Base-by-base conservation (phyloP, 2,329 filamentous ascomycete species). In the Magnaporthiopsis rhizophila region DNA sequence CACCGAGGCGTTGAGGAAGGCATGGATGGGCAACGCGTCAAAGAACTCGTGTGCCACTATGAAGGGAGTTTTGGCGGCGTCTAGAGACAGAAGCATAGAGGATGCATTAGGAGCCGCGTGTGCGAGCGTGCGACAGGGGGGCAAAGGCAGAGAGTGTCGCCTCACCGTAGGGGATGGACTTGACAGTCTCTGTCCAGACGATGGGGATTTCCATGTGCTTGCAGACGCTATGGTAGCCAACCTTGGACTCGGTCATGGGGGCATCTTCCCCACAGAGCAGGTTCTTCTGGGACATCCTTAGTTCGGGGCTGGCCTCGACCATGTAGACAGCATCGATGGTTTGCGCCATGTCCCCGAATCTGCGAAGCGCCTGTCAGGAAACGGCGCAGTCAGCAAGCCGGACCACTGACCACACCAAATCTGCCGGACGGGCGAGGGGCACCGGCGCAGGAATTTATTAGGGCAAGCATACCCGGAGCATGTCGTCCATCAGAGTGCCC, bases 41-140 rank as follows among this genome's bases (percentile, higher is more conserved):
- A 99, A 99, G 81, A 99, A 98, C 74, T 99, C 95, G 74, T 99
- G 95, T 5, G 95, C 95, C 61, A 98, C 86, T 66, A 99, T 96
- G 75, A 98, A 96, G 0, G 95, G 94, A 28, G 88, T 90, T 72
- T 89, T 90, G 66, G 83, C 82, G 28, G 86, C 77, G 66, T 85
- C 87, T 88, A 69, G 45, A n/a, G 45, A 13, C 18, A 24, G 45
- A 4, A 53, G 45, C 45, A 21, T 7, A 62, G 6, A 24, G 26
- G 2, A 30, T 5, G 57, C 12, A 11, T 53, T 53, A 53, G 45
- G 45, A n/a, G 45, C 9, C 21, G 21, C 45, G 1, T 53, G 45
- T 53, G 45, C 18, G 21, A n/a, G 18, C 18, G 24, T 7, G 57
- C 26, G 57, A 26, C 24, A 58, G 57, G 24, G 57, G 57, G 57